These are phyloP conservation scores for Ophiocordyceps camponoti-saundersi DNA, from an alignment of 2,329 filamentous ascomycete genomes.

Conservation along the genomic window DNA sequence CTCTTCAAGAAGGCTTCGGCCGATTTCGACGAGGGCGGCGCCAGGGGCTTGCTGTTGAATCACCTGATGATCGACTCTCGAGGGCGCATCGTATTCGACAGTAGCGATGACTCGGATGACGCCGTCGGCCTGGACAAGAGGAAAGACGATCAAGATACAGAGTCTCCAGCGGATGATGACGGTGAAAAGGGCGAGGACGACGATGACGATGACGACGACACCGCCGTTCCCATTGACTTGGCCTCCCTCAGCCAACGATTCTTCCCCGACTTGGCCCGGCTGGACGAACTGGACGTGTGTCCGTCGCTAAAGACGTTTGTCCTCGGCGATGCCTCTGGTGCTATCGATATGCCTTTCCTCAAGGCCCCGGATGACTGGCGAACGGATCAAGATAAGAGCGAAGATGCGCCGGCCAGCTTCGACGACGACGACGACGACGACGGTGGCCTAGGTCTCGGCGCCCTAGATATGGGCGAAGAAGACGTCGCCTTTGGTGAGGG, in stretches of 20 bases:
- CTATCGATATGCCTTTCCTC: slow-evolving; percentile 80
- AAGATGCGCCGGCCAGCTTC: slow-evolving; percentile 69
- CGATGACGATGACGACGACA: slow-evolving; percentile 32
- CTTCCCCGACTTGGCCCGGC: slow-evolving; percentile 60
- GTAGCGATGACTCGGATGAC: slow-evolving; percentile 68
- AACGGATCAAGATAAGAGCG: slow-evolving; percentile 54
- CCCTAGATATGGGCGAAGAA: slow-evolving; percentile 48
- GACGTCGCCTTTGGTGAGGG: slow-evolving; percentile 87
- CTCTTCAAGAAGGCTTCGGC: slow-evolving; percentile 98
- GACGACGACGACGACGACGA: slow-evolving; percentile 37
- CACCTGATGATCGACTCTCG: slow-evolving; percentile 89
- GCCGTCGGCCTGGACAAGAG: slow-evolving; percentile 17
- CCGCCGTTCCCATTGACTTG: slow-evolving; percentile 58
- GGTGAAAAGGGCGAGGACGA: slow-evolving; percentile 24
- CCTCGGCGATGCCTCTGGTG: slow-evolving; percentile 68
- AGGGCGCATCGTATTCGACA: slow-evolving; percentile 94
- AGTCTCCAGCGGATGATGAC: slow-evolving; percentile 14
- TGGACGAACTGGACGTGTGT: slow-evolving; percentile 84
- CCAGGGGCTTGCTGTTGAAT: slow-evolving; percentile 86
- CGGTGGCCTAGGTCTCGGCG: slow-evolving; percentile 40
- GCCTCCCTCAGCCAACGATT: slow-evolving; percentile 58
- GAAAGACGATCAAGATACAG: slow-evolving; percentile 21
- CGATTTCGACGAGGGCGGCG: slow-evolving; percentile 95
- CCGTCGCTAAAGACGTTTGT: slow-evolving; percentile 91
- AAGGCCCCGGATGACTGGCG: slow-evolving; percentile 79